Evolutionary conservation across 352 stramenopile species (phyloP), one percentile per base, ranked within the genome.

Genomic region (Phytophthora boehmeriae): DNA sequence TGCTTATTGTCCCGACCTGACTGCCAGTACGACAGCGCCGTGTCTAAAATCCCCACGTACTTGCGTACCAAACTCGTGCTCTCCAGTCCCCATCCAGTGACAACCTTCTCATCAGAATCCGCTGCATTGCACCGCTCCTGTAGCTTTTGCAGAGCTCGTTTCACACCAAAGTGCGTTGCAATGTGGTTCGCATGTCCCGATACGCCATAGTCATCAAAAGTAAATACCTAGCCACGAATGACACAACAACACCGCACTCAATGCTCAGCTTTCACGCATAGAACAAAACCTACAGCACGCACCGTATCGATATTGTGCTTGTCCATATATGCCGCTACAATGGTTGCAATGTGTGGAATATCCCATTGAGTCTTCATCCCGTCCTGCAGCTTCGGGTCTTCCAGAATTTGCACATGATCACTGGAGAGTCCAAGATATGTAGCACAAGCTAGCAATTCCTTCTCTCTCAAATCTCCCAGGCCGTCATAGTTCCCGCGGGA

Each of bases 131-230:
- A 89, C 4, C 68, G 78, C 56, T 63, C 59, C 34, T 86, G 71
- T 22, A 75, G 71, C 38, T 86, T 59, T 36, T 63, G 23, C 4
- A 93, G 36, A 6, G 82, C 78, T 25, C 47, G 45, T 48, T 80
- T 75, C 1, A 95, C 83, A 25, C 86, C 83, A 30, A 61, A 64
- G 57, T 91, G 78, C 13, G 81, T 78, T 0, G 84, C 87, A 30
- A 96, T 86, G 69, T 99, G 96, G 82, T 99, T 99, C 4, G 86
- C 60, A 77, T 99, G 96, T 0, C 90, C 90, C 2, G 95, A 98
- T 6, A 99, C 86, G 19, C 96, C 96, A 25, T 89, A 82, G 32
- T 90, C 60, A 63, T 99, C 96, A 75, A 99, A 99, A 9, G 96
- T 98, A 30, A 98, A 88, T 6, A 98, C 76, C 78, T 95, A 28